These are phyloP conservation scores for Arthrobotrys entomopaga DNA, from an alignment of 2,329 filamentous ascomycete genomes.

Conservation along the genomic window DNA sequence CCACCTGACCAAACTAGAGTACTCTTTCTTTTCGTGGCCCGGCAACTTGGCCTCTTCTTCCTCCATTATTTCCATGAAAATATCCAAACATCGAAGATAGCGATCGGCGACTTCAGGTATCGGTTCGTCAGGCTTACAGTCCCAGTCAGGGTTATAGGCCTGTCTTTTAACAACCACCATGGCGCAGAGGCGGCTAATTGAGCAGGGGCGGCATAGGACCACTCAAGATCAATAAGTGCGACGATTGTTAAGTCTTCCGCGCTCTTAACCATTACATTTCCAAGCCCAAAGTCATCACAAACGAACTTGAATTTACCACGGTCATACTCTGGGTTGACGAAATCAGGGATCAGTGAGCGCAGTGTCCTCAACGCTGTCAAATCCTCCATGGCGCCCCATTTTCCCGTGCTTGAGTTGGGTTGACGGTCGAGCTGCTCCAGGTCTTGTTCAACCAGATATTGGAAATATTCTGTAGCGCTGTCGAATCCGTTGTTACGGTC, in stretches of 20 bases:
- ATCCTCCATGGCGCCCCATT: background rate
- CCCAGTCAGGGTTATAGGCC: conserved; percentile 5
- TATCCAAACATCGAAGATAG: background rate
- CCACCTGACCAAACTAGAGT: conserved; percentile 5
- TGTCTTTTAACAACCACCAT: conserved; percentile 3
- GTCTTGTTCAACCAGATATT: conserved; percentile 1
- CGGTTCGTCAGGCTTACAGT: background rate
- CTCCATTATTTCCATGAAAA: background rate
- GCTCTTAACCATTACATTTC: conserved; percentile 5
- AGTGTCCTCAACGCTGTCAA: conserved; percentile 1
- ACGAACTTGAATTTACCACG: conserved; percentile 5
- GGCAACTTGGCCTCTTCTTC: conserved; percentile 3
- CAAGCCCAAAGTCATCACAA: conserved; percentile 1
- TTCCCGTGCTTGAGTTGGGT: background rate
- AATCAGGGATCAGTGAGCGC: conserved; percentile 3
- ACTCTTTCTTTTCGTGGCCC: conserved; percentile 1
- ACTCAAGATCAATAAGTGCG: conserved; percentile 1
- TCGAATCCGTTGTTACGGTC: background rate
- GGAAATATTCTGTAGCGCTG: background rate
- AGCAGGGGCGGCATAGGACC: background rate
- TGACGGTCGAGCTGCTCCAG: conserved; percentile 5
- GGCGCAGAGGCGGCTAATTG: background rate
- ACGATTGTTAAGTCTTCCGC: conserved; percentile 1
- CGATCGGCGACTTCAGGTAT: background rate
- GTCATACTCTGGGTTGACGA: background rate